phyloP scores from a whole-genome alignment of 352 stramenopile genomes.

The Phytophthora citricola region DNA sequence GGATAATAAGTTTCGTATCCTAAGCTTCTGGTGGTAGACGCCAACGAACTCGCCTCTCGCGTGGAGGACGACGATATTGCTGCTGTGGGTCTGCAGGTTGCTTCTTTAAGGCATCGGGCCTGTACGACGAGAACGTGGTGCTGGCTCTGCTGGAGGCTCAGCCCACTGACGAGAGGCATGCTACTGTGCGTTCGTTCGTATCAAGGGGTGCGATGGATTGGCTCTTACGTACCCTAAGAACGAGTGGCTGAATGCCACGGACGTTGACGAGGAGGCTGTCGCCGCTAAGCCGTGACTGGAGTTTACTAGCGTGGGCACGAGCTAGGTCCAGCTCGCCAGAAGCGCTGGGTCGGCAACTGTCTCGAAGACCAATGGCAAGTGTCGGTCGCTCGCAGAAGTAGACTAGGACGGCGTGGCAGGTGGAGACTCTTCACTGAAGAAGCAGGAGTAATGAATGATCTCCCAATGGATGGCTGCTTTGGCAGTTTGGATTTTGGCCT shows the following conservation, averaged over 20 bases:
- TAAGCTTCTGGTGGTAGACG: no score
- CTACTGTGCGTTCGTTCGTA: conserved; percentile 62
- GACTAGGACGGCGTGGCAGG: conserved; percentile 69
- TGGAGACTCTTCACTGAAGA: no score
- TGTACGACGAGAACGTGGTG: conserved; percentile 70
- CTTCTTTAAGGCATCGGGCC: conserved; percentile 67
- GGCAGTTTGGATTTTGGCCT: no score
- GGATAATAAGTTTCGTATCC: conserved; percentile 10
- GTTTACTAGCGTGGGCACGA: conserved; percentile 51
- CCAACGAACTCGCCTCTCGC: no score
- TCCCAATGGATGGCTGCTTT: no score
- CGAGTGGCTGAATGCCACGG: no score
- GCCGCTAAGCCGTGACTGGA: conserved; percentile 11
- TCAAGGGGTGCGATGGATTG: conserved; percentile 53
- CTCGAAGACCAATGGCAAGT: conserved; percentile 43
- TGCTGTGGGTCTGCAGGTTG: conserved; percentile 54
- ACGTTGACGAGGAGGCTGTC: no score
- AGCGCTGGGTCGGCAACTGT: conserved; percentile 14
- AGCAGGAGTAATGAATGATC: no score
- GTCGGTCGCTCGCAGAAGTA: conserved; percentile 47
- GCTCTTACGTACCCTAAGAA: conserved; percentile 52
- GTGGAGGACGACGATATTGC: conserved; percentile 48
- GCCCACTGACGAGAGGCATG: conserved; percentile 47
- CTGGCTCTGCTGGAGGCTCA: conserved; percentile 56
- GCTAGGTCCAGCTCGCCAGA: conserved; percentile 51